Evolutionary conservation across 805 yeast species (phyloP).

Genomic region (Yamadazyma olivae): DNA sequence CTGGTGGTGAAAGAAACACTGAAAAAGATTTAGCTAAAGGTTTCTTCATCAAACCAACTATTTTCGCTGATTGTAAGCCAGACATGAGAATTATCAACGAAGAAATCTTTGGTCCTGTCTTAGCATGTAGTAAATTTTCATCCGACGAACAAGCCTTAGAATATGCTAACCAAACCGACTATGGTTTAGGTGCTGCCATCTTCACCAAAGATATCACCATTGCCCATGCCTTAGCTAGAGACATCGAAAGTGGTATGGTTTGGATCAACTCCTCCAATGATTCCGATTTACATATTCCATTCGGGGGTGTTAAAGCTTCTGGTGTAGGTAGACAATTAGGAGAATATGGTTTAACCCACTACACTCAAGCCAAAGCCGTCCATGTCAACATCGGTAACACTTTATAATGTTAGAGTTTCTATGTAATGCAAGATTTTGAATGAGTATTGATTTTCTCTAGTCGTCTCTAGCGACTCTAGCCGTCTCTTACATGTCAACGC

Average conservation of each 20-base stretch:
- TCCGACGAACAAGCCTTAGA: constrained; percentile 65
- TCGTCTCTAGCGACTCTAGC: no score
- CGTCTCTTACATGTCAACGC: no score
- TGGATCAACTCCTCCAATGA: constrained; percentile 48
- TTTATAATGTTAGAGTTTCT: no score
- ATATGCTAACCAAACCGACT: constrained; percentile 68
- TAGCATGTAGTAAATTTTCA: constrained; percentile 60
- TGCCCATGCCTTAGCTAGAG: constrained; percentile 63
- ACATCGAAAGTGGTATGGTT: constrained; percentile 42
- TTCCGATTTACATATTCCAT: constrained; percentile 50
- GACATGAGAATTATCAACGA: constrained; percentile 75
- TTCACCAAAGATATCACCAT: constrained; percentile 65
- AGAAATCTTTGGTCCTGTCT: constrained; percentile 94
- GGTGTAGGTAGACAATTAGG: constrained; percentile 85
- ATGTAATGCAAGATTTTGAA: no score
- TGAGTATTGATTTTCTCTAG: no score
- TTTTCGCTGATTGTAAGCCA: constrained; percentile 77
- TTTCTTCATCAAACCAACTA: constrained; percentile 74
- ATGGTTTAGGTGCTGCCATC: constrained; percentile 82
- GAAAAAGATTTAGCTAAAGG: constrained; percentile 50
- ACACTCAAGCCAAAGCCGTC: constrained; percentile 74
- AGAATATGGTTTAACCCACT: constrained; percentile 63
- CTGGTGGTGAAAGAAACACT: constrained; percentile 81
- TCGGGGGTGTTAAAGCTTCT: constrained; percentile 77
- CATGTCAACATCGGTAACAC: constrained; percentile 62